A percentile compares a stretch with the other conserved stretches of the same genome.
Conservation (phyloP, 2,329 filamentous ascomycete genomes). For the Sporothrix pallida region DNA sequence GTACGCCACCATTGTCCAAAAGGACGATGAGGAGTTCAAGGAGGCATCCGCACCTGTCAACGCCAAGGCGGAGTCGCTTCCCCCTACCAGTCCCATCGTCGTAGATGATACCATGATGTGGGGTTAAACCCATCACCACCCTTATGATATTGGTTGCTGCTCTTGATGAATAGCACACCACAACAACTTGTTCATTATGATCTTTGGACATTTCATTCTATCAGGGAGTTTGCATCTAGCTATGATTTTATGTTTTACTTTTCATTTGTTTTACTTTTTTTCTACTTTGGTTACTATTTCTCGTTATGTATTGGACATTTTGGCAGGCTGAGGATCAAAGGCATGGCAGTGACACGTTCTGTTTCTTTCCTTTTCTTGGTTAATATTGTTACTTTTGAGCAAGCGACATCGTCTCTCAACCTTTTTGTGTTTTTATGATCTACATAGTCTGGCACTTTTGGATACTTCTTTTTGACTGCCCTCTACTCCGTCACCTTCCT, state of each 20-base stretch:
- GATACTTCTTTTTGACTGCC: background rate
- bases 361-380: background rate
- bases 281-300: background rate
- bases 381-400: background rate
- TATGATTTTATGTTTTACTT: background rate
- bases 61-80: background rate
- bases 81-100: background rate
- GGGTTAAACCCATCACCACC: background rate
- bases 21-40: slow-evolving; percentile 44
- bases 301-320: slow-evolving; percentile 1
- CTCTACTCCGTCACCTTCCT: background rate
- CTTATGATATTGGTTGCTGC: background rate
- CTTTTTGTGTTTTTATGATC: background rate
- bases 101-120: slow-evolving; percentile 32
- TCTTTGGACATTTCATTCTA: background rate
- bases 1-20: slow-evolving; percentile 41
- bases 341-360: background rate
- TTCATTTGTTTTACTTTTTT: background rate
- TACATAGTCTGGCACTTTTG: background rate
- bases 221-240: background rate
- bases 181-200: background rate
- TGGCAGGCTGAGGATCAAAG: background rate
- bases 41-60: slow-evolving; percentile 41
- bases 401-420: background rate
- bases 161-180: background rate